A percentile compares a stretch with the other conserved stretches of the same genome.
phyloP scores from a whole-genome alignment of 2,329 filamentous ascomycete species.

The Fusarium circinatum region DNA sequence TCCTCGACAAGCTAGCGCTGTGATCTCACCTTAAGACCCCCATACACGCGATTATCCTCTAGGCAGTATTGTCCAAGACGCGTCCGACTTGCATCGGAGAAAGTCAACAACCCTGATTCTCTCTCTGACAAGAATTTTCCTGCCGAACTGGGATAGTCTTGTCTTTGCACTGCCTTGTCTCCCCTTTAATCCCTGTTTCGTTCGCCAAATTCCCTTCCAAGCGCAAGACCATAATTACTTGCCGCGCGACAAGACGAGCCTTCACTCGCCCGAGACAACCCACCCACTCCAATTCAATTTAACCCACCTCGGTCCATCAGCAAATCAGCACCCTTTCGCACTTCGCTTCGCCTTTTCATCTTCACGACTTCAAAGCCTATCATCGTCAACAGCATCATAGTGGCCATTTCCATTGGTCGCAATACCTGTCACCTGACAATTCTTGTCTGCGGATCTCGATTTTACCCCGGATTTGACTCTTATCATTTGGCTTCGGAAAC shows the following conservation, averaged over 20 bases:
- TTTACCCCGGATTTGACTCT: conserved; percentile 41
- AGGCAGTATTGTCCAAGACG: conserved; percentile 1
- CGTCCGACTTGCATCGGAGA: neutral
- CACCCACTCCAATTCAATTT: conserved; percentile 41
- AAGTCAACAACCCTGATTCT: neutral
- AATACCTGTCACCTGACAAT: conserved; percentile 62
- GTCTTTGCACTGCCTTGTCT: neutral
- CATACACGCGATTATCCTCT: conserved; percentile 4
- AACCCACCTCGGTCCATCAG: conserved; percentile 47
- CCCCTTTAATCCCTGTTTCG: neutral
- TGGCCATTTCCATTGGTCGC: conserved; percentile 60
- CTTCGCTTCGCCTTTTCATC: conserved; percentile 50
- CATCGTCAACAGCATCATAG: conserved; percentile 56
- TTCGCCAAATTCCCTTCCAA: conserved; percentile 16
- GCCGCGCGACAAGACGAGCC: conserved; percentile 40
- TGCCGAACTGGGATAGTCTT: conserved; percentile 10
- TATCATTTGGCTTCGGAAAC: conserved; percentile 38
- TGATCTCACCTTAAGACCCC: neutral
- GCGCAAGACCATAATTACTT: conserved; percentile 32
- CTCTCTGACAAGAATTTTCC: conserved; percentile 8
- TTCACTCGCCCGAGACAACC: conserved; percentile 44
- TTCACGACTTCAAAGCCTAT: conserved; percentile 62
- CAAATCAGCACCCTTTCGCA: conserved; percentile 63
- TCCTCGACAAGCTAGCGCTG: conserved; percentile 4
- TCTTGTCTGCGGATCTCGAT: conserved; percentile 48